Percentiles rank a stretch among this genome's conserved stretches.
These are phyloP conservation scores for Huntiella moniliformis DNA, from an alignment of 2,329 filamentous ascomycete species.

Conservation along the genomic window DNA sequence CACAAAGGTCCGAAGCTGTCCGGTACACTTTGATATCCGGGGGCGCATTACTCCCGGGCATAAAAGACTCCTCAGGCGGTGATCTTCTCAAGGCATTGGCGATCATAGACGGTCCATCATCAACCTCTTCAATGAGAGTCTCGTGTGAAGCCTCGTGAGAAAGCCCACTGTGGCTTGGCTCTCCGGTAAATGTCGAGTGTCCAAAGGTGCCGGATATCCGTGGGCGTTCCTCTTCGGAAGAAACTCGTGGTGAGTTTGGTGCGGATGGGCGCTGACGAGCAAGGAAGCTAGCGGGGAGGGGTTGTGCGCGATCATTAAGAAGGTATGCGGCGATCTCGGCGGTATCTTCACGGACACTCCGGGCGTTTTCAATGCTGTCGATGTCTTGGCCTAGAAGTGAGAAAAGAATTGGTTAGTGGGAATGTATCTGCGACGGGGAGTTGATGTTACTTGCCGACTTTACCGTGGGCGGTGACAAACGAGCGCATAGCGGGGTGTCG, in stretches of 20 bases:
- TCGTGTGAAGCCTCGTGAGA: conserved; percentile 7
- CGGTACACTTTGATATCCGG: conserved; percentile 14
- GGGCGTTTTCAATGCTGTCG: conserved; percentile 57
- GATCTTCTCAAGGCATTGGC: conserved; percentile 32
- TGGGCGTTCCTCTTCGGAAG: conserved; percentile 14
- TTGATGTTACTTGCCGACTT: conserved; percentile 29
- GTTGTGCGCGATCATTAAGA: conserved; percentile 41
- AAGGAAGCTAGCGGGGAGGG: conserved; percentile 14
- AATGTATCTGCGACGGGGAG: not conserved
- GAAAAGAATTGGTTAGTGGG: not conserved
- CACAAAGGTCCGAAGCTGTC: conserved; percentile 14
- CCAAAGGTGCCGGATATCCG: conserved; percentile 1
- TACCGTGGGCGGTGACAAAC: conserved; percentile 45
- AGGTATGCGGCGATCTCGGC: conserved; percentile 72
- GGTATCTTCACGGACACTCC: conserved; percentile 68
- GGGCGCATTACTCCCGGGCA: not conserved
- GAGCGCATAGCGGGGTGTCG: conserved; percentile 41
- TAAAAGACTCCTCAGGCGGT: conserved; percentile 22
- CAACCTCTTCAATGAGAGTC: conserved; percentile 11
- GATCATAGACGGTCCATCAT: conserved; percentile 26
- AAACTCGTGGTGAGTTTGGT: conserved; percentile 16
- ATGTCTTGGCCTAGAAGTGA: conserved; percentile 20
- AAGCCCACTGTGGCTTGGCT: not conserved
- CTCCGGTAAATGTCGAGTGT: not conserved
- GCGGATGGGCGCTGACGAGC: conserved; percentile 17